Evolutionary conservation across 176 grass and related monocot species (phyloP).

Genomic region (Eremochloa ophiuroides): DNA sequence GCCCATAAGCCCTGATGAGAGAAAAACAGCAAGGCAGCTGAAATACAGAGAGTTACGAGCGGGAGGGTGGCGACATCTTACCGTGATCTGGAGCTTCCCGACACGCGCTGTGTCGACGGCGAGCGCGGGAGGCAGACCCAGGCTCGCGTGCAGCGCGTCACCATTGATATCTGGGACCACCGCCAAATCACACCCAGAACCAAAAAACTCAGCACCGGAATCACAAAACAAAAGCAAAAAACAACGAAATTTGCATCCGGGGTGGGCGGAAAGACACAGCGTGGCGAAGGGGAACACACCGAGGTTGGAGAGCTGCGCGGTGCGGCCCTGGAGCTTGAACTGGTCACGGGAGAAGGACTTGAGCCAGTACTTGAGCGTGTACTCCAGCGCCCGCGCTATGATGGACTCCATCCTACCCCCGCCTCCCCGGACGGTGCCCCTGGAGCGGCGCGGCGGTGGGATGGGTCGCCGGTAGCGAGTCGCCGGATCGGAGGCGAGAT

Average conservation of each 20-base stretch:
- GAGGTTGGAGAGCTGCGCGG: slow-evolving; percentile 91
- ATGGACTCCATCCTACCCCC: slow-evolving; percentile 94
- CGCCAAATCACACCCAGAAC: slow-evolving; percentile 27
- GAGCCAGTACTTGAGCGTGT: slow-evolving; percentile 99
- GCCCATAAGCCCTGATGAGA: background rate
- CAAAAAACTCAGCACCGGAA: slow-evolving; percentile 22
- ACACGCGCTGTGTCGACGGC: slow-evolving; percentile 77
- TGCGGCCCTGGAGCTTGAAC: slow-evolving; percentile 99
- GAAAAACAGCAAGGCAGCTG: background rate
- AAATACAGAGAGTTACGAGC: background rate
- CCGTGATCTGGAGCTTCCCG: slow-evolving; percentile 95
- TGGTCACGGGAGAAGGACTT: slow-evolving; percentile 99
- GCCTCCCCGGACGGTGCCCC: background rate
- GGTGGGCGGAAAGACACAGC: background rate
- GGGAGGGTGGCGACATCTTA: slow-evolving; percentile 20
- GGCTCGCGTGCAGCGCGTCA: slow-evolving; percentile 87
- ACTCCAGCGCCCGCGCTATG: slow-evolving; percentile 96
- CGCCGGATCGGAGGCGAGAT: slow-evolving; percentile 48
- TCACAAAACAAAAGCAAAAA: background rate
- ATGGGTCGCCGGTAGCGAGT: background rate
- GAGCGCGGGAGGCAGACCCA: slow-evolving; percentile 76
- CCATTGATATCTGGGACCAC: slow-evolving; percentile 85
- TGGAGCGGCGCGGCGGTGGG: background rate
- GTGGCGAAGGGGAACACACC: slow-evolving; percentile 35
- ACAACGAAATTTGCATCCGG: slow-evolving; percentile 20